Base-by-base conservation (phyloP, 352 stramenopile species). In the Globisporangium megalacanthum region DNA sequence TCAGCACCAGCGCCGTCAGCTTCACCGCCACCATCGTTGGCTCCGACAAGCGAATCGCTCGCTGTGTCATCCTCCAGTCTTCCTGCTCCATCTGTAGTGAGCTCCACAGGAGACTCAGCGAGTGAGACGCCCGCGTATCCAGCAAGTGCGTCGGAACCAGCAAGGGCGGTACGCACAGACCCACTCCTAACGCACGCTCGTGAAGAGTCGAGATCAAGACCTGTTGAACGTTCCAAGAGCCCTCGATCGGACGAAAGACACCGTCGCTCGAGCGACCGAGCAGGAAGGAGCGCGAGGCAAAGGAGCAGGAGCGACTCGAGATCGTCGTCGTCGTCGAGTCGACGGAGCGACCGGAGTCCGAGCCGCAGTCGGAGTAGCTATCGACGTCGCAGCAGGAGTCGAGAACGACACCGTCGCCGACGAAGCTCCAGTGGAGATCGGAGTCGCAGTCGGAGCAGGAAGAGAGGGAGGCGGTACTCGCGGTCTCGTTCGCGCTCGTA, bases 401-500 rank as follows among this genome's bases (percentile, higher is more conserved):
- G 42, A 19, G 42, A 48, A 19, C 42, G 42, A 52, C 74, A 63
- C 8, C 61, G 62, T 20, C 33, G 53, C 48, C 73, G 66, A 51
- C 65, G 72, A 1, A 77, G 72, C 36, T 51, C 49, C 11, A 45
- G 60, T 22, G 49, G 49, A 13, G 62, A 51, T 19, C 58, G 56
- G 8, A 61, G 59, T 19, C 44, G 62, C 39, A 63, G 53, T 22
- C 60, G 47, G 29, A 44, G 45, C 22, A 47, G 44, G 11, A 60
- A 47, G 44, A 35, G 47, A 61, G 35, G 46, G 17, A 35, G 51
- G 31, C 36, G 19, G 22, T 45, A 54, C 25, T 80, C 70, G 19
- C 58, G 39, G 5, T 77, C 65, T 50, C 60, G 71, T 36, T 77
- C 68, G 25, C 52, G 58, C 20, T 75, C 62, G 36, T 42, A 55